Evolutionary conservation across 2,329 filamentous ascomycete genomes (phyloP), one percentile per base, ranked within the genome.

Genomic region (Cordyceps militaris): DNA sequence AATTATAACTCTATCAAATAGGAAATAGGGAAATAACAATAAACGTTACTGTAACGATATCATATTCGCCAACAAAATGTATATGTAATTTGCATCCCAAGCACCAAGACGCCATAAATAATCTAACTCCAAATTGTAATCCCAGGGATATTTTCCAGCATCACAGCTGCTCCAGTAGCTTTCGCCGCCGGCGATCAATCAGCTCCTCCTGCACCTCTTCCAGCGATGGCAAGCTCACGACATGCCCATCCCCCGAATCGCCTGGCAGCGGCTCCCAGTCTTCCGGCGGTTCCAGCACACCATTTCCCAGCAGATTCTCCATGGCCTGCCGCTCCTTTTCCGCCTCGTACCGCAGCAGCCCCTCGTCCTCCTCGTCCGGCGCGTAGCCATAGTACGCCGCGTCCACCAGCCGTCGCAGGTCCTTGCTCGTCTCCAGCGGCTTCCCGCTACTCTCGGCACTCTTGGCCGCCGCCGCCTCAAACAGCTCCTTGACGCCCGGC

Each of bases 381-480:
- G 91, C 92, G 71, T 96, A 99, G 42, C 94, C 94, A 71, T 97
- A 99, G 73, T 99, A 99, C 32, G 86, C 88, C 13, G 94, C 94
- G 73, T 99, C 91, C 9, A 99, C 92, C 64, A 86, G 83, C 73
- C 83, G 85, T 60, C 86, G 75, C 64, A 91, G 69, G 65, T 91
- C 88, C 52, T 84, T 83, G 64, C 88, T 79, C 60, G 82, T 80
- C 67, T 90, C 87, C 9, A 84, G 73, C 2, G 85, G 82, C 66
- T 85, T 86, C 60, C 7, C 13, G n/a, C 21, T 23, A 7, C 85
- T 80, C 3, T 77, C 78, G n/a, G 73, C 71, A 62, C 80, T 76
- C 60, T 79, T 77, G 60, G 78, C 80, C 62, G 78, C 76, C 0
- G 89, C 88, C 1, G 88, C 87, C 66, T 96, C 92, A 68, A 97